Conservation (phyloP, 805 yeast species). For the Trichomonascus vanleenenianus region DNA sequence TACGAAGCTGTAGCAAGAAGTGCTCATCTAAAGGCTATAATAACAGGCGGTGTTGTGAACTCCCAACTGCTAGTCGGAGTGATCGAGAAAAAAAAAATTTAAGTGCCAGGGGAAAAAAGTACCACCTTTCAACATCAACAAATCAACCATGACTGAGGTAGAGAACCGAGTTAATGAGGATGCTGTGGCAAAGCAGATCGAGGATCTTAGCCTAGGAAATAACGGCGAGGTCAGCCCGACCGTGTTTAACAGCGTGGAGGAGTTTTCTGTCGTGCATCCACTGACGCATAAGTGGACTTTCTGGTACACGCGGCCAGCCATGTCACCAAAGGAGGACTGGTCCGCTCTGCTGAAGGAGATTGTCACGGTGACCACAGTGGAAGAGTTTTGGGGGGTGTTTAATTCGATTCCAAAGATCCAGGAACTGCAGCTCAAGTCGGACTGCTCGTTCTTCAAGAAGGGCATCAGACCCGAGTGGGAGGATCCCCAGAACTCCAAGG, state of each 20-base stretch:
- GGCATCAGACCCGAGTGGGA: constrained; percentile 99
- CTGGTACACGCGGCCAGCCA: constrained; percentile 95
- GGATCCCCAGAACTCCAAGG: constrained; percentile 75
- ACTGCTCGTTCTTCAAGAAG: constrained; percentile 90
- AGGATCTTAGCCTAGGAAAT: constrained; percentile 7
- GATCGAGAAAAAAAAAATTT: no score
- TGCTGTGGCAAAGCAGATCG: constrained; percentile 16
- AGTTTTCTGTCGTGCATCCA: constrained; percentile 76
- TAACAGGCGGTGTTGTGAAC: no score
- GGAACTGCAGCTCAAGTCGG: constrained; percentile 86
- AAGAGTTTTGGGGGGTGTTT: constrained; percentile 97
- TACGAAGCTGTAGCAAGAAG: not conserved
- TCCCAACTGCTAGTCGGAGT: no score
- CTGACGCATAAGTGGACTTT: constrained; percentile 87
- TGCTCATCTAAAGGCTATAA: no score
- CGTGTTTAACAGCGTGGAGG: constrained; percentile 20
- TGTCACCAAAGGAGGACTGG: constrained; percentile 74
- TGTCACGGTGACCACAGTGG: constrained; percentile 87
- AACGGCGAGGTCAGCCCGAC: constrained; percentile 6
- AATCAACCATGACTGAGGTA: not conserved
- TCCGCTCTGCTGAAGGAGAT: constrained; percentile 87
- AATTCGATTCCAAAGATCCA: constrained; percentile 88
- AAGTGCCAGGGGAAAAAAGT: no score
- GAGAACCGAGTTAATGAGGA: not conserved
- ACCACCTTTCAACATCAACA: not conserved